Conservation (phyloP, 2,329 filamentous ascomycete genomes). For the Penicillium aurantiogriseum region DNA sequence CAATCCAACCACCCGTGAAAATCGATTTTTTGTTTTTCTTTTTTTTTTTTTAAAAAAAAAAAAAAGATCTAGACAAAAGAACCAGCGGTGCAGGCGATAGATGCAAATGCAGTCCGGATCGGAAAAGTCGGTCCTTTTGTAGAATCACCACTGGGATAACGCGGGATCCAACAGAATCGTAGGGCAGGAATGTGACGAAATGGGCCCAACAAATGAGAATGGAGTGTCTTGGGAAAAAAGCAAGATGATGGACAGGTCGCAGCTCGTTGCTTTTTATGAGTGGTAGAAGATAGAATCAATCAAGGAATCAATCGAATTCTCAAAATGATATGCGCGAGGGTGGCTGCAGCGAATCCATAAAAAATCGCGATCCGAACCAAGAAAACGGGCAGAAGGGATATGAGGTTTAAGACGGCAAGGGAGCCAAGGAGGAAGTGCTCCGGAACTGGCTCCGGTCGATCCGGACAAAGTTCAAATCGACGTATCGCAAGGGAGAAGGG, state of each 20-base stretch:
- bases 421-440: constrained; percentile 29
- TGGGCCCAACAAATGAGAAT: constrained; percentile 21
- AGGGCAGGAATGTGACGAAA: constrained; percentile 36
- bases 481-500: constrained; percentile 36
- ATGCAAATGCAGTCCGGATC: constrained; percentile 38
- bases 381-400: constrained; percentile 28
- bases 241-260: constrained; percentile 20
- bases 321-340: constrained; percentile 24
- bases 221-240: neutral
- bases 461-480: constrained; percentile 28
- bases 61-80: constrained; percentile 26
- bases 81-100: constrained; percentile 27
- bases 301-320: constrained; percentile 4
- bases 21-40: neutral
- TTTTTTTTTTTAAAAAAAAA: neutral
- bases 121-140: constrained; percentile 37
- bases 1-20: constrained; percentile 25
- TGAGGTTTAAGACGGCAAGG: constrained; percentile 23
- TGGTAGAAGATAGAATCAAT: constrained; percentile 3
- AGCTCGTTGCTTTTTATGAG: constrained; percentile 27
- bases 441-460: constrained; percentile 28
- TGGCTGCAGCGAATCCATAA: constrained; percentile 27
- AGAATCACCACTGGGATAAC: constrained; percentile 29
- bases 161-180: constrained; percentile 27
- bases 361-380: constrained; percentile 29